These are phyloP conservation scores for Trypanosoma mega DNA, from an alignment of 208 protist genomes.

Conservation along the genomic window DNA sequence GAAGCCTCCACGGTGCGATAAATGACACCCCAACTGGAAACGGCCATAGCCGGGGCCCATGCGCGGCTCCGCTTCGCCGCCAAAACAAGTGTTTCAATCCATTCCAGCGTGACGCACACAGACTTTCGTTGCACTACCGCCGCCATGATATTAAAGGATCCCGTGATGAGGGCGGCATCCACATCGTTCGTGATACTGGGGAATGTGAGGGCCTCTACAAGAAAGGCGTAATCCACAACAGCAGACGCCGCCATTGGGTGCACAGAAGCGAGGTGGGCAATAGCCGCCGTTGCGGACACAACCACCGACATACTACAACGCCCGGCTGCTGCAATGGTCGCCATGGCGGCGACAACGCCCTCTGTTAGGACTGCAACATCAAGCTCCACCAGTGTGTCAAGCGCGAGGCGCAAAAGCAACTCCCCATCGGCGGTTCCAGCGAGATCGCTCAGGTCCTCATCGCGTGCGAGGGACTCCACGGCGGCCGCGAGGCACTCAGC, in stretches of 20 bases:
- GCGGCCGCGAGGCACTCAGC: conserved; percentile 16
- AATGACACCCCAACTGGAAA: conserved; percentile 46
- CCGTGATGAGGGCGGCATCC: conserved; percentile 40
- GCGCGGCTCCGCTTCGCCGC: conserved; percentile 23
- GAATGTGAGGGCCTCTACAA: conserved; percentile 31
- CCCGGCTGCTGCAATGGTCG: conserved; percentile 43
- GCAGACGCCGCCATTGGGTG: conserved; percentile 58
- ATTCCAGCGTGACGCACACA: conserved; percentile 72
- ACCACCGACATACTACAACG: conserved; percentile 28
- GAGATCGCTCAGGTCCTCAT: conserved; percentile 15
- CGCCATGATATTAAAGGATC: conserved; percentile 67
- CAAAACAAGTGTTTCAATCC: conserved; percentile 62
- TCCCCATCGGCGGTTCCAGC: conserved; percentile 16
- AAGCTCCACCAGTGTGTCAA: conserved; percentile 22
- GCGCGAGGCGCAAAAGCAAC: conserved; percentile 16
- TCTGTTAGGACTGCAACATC: conserved; percentile 19
- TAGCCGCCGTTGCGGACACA: conserved; percentile 27
- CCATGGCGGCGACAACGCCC: conserved; percentile 32
- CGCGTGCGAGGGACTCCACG: conserved; percentile 23
- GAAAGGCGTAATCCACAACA: conserved; percentile 67
- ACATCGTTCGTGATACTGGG: conserved; percentile 11
- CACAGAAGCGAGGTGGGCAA: conserved; percentile 36
- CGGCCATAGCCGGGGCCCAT: conserved; percentile 22
- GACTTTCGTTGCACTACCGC: conserved; percentile 43
- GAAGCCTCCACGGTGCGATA: conserved; percentile 40